These are phyloP conservation scores for Ambrosiella xylebori DNA, from an alignment of 2,329 filamentous ascomycete species.

Conservation along the genomic window DNA sequence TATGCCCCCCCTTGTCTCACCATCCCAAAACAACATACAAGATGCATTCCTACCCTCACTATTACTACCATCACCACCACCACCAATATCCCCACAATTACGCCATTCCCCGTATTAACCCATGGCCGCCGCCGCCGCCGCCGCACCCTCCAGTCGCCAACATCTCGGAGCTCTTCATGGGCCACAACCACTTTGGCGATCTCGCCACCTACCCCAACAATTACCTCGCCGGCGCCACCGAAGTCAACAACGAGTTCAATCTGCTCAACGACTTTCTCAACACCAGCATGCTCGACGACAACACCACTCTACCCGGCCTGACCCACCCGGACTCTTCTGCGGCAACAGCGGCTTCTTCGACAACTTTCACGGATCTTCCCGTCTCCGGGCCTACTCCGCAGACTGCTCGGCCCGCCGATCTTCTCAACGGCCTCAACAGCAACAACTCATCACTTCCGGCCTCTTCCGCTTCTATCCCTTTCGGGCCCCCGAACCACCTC, in stretches of 20 bases:
- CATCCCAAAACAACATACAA: not conserved
- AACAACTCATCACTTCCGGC: not conserved
- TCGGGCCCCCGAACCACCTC: not conserved
- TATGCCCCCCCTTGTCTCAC: not conserved
- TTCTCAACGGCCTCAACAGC: constrained; percentile 3
- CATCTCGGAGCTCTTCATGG: constrained; percentile 32
- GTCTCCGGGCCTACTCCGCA: not conserved
- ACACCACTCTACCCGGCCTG: constrained; percentile 17
- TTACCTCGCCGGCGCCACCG: constrained; percentile 71
- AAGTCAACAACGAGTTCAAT: constrained; percentile 94
- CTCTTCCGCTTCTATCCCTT: constrained; percentile 1
- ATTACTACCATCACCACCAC: not conserved
- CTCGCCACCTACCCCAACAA: constrained; percentile 88
- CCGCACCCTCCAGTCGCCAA: not conserved
- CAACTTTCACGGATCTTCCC: not conserved
- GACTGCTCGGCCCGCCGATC: not conserved
- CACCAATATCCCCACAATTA: not conserved
- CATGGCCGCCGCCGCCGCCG: not conserved
- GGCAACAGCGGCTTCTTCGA: constrained; percentile 15
- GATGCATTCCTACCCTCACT: not conserved
- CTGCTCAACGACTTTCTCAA: constrained; percentile 92
- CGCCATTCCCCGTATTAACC: not conserved
- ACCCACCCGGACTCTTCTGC: constrained; percentile 19
- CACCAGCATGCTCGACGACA: constrained; percentile 76
- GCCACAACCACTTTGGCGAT: constrained; percentile 75